These are phyloP conservation scores for Thozetella sp. DNA, from an alignment of 495 filamentous ascomycete species.

Conservation along the genomic window DNA sequence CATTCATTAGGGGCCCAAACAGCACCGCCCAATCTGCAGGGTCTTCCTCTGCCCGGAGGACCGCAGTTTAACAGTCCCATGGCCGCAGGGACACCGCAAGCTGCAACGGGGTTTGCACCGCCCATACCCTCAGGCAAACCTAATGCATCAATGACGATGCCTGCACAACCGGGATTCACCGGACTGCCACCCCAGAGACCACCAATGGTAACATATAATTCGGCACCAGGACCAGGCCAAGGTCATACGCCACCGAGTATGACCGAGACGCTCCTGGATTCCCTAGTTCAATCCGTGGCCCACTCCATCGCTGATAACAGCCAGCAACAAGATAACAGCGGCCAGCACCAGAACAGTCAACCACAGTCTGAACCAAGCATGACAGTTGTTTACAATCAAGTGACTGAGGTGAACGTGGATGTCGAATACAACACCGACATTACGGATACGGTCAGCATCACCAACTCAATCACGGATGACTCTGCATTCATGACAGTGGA, in stretches of 20 bases:
- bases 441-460: constrained; percentile 2
- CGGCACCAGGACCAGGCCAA: neutral
- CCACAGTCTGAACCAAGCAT: too few species aligned
- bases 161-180: neutral
- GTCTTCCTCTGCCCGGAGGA: neutral
- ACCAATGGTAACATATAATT: neutral
- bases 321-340: neutral
- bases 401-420: neutral
- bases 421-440: neutral
- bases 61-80: neutral
- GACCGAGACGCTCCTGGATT: neutral
- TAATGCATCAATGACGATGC: neutral
- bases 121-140: neutral
- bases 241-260: neutral
- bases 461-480: neutral
- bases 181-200: neutral
- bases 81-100: neutral
- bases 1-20: neutral
- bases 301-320: neutral
- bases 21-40: neutral
- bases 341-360: neutral
- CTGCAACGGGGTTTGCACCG: neutral
- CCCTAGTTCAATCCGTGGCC: neutral
- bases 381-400: neutral
- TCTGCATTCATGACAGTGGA: neutral